Percentiles rank a stretch among this genome's conserved stretches.
These are phyloP conservation scores for Dryas drummondii DNA, from an alignment of 306 rosid genomes.

Conservation along the genomic window DNA sequence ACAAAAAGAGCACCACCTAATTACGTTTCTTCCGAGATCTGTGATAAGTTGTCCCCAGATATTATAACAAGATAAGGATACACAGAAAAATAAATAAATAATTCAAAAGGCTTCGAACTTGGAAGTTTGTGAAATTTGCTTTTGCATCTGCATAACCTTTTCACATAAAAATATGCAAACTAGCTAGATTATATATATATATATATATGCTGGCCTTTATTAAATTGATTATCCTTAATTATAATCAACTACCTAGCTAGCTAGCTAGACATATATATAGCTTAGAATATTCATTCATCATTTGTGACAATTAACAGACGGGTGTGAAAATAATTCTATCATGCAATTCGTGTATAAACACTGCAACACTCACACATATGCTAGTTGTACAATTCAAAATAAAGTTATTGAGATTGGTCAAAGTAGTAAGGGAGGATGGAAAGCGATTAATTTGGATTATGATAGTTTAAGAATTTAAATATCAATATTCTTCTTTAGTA, in stretches of 20 bases:
- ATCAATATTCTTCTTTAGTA: too few species aligned
- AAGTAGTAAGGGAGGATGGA: too few species aligned
- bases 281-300: constrained; percentile 2
- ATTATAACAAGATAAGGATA: constrained; percentile 8
- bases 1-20: constrained; percentile 15
- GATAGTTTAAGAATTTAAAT: too few species aligned
- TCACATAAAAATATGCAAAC: background rate
- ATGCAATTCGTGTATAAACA: constrained; percentile 16
- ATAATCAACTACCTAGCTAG: constrained; percentile 4
- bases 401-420: too few species aligned
- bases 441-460: too few species aligned
- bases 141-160: background rate
- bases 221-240: background rate
- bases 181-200: background rate
- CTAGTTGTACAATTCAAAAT: too few species aligned
- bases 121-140: constrained; percentile 1
- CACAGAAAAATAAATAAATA: background rate
- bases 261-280: background rate
- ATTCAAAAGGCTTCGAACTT: background rate
- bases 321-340: background rate
- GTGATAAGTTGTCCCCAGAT: constrained; percentile 21
- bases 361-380: background rate
- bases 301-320: background rate
- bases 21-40: background rate
- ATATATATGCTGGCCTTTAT: background rate